Base-by-base conservation (phyloP, 306 rosid species). In the Cucurbita argyrosperma region DNA sequence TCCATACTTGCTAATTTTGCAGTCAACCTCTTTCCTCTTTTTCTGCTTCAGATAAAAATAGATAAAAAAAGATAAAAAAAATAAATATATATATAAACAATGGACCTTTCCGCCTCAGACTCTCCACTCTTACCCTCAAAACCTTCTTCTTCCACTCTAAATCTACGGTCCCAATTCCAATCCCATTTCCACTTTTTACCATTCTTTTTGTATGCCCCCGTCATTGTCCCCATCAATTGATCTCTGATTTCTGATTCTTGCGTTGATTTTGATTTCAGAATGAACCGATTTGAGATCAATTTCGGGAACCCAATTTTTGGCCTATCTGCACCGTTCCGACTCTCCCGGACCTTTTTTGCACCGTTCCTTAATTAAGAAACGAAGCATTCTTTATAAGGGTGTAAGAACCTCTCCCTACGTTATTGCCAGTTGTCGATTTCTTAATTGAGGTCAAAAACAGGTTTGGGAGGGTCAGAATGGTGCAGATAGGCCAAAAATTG, bases 111-210 rank as follows among this genome's bases (percentile, higher is more conserved):
- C 19, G 19, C 19, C 30, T 26, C 30, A 26, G 30, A 26, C 30
- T 26, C 30, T 26, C 30, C 30, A 26, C 30, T 26, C 30, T 2
- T 26, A 26, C 30, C 30, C 3, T 26, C 30, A 26, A 26, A 26
- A 26, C 30, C 91, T 84, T 81, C 84, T 74, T 83, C 90, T 19
- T 91, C 93, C 77, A 91, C 85, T 21, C 70, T 89, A 84, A 95
- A 84, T 7, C 87, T 89, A 79, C 85, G 84, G 74, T 61, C 86
- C 78, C 71, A 39, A 26, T 26, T 26, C 30, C 30, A 26, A 26
- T 26, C 30, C 30, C 30, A 26, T 26, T 26, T 26, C 3, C 30
- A 26, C 30, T 26, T 26, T 47, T 86, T 96, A 65, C 19, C 76
- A 35, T 78, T 79, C 85, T 90, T 88, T 76, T 80, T 85, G 58